A percentile compares a stretch with the other conserved stretches of the same genome.
phyloP scores from a whole-genome alignment of 2,329 filamentous ascomycete genomes.

The Leptographium flavum region DNA sequence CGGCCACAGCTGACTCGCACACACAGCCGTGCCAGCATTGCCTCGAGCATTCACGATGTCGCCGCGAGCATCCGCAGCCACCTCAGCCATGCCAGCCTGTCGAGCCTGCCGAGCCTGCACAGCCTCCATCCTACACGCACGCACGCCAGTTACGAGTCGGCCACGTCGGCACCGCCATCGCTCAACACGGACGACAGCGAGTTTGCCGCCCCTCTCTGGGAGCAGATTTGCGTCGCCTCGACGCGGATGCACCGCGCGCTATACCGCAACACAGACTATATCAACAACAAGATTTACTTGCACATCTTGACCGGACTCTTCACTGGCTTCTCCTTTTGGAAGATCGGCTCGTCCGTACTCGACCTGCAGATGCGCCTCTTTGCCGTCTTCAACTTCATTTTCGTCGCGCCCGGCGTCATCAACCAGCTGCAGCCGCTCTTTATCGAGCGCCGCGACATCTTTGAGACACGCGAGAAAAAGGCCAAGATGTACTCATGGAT shows the following conservation, averaged over 20 bases:
- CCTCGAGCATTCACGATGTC: no score
- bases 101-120: neutral
- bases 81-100: neutral
- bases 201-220: conserved; percentile 53
- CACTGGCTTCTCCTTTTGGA: conserved; percentile 49
- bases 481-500: conserved; percentile 57
- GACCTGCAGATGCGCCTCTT: conserved; percentile 54
- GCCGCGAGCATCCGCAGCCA: neutral
- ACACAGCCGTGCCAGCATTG: neutral
- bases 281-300: conserved; percentile 49
- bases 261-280: conserved; percentile 58
- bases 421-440: conserved; percentile 60
- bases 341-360: conserved; percentile 28
- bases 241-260: conserved; percentile 55
- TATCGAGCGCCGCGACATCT: conserved; percentile 50
- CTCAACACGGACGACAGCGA: conserved; percentile 29
- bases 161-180: neutral
- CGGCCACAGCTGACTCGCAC: neutral
- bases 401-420: conserved; percentile 50
- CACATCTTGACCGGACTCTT: conserved; percentile 41
- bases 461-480: conserved; percentile 56
- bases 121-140: neutral
- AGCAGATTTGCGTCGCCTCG: conserved; percentile 47
- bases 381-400: conserved; percentile 54
- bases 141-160: neutral